Evolutionary conservation across 352 stramenopile species (phyloP).

Genomic region (Phytophthora europaea): DNA sequence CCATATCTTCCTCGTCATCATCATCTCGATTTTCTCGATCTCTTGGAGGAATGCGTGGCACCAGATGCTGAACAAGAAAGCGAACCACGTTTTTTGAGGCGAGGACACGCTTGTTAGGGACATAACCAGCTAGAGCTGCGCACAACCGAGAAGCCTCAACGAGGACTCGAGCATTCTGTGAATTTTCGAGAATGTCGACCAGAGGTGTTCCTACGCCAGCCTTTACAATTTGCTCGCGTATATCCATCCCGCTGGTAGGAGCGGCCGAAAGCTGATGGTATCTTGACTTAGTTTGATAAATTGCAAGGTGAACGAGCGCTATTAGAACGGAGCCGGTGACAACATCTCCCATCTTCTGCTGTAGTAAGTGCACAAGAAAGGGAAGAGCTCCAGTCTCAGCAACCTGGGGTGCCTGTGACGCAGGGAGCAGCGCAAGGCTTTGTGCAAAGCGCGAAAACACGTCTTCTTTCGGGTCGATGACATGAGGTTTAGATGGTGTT

Average conservation of each 20-base stretch:
- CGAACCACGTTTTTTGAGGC: slow-evolving; percentile 73
- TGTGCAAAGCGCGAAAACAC: slow-evolving; percentile 80
- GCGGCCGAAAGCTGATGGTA: neutral
- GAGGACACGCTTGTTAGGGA: slow-evolving; percentile 76
- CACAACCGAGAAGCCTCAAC: slow-evolving; percentile 67
- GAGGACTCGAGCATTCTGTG: slow-evolving; percentile 62
- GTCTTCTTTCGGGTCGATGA: slow-evolving; percentile 53
- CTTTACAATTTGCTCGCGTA: slow-evolving; percentile 79
- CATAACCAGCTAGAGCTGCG: slow-evolving; percentile 54
- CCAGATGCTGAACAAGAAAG: slow-evolving; percentile 52
- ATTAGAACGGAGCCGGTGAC: slow-evolving; percentile 75
- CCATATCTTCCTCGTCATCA: slow-evolving; percentile 31
- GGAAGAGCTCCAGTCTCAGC: slow-evolving; percentile 66
- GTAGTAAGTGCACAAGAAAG: slow-evolving; percentile 69
- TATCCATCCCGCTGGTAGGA: slow-evolving; percentile 8
- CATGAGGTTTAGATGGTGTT: slow-evolving; percentile 2
- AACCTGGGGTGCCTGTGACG: slow-evolving; percentile 49
- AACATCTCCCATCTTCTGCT: slow-evolving; percentile 63
- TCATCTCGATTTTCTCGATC: slow-evolving; percentile 33
- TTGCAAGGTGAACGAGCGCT: slow-evolving; percentile 73
- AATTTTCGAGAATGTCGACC: slow-evolving; percentile 57
- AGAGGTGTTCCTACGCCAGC: slow-evolving; percentile 57
- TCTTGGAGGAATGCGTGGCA: slow-evolving; percentile 37
- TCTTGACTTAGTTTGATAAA: slow-evolving; percentile 50
- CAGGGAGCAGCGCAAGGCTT: slow-evolving; percentile 73